These are phyloP conservation scores for Yamadazyma pseudoaaseri DNA, from an alignment of 1,139 yeast genomes.

Conservation along the genomic window DNA sequence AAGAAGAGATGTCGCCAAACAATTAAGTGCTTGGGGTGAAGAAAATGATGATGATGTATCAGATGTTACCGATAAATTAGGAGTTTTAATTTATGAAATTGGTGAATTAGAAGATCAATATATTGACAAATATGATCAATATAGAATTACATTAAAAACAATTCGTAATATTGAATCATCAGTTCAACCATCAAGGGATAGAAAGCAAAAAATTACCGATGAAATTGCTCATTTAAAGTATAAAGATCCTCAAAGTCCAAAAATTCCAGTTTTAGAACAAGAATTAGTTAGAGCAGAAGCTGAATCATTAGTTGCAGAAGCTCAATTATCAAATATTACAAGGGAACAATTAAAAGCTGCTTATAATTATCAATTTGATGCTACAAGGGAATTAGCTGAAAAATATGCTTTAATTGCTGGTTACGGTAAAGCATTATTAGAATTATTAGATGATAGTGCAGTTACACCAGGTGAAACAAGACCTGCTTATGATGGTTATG, in stretches of 20 bases:
- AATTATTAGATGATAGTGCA: conserved; percentile 78
- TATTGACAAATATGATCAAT: conserved; percentile 83
- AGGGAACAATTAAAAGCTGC: conserved; percentile 87
- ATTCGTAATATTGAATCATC: conserved; percentile 84
- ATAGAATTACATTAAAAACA: conserved; percentile 77
- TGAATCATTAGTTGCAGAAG: conserved; percentile 86
- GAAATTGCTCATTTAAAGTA: conserved; percentile 80
- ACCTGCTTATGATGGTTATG: conserved; percentile 85
- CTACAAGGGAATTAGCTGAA: conserved; percentile 79
- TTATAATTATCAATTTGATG: conserved; percentile 79
- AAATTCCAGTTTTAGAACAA: conserved; percentile 79
- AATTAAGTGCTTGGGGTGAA: conserved; percentile 82
- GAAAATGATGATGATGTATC: conserved; percentile 81
- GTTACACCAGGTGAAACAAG: conserved; percentile 91
- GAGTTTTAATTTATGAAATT: conserved; percentile 76
- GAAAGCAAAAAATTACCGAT: conserved; percentile 82
- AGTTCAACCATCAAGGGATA: conserved; percentile 84
- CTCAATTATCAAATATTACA: conserved; percentile 83
- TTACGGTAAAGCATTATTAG: conserved; percentile 82
- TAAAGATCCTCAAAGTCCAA: conserved; percentile 83
- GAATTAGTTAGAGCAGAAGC: conserved; percentile 90
- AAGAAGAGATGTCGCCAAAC: conserved; percentile 81
- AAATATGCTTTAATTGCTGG: conserved; percentile 85
- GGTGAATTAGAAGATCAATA: conserved; percentile 88
- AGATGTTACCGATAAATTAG: conserved; percentile 83